These are phyloP conservation scores for Candida khao-thaluensis DNA, from an alignment of 805 yeast species.

Conservation along the genomic window DNA sequence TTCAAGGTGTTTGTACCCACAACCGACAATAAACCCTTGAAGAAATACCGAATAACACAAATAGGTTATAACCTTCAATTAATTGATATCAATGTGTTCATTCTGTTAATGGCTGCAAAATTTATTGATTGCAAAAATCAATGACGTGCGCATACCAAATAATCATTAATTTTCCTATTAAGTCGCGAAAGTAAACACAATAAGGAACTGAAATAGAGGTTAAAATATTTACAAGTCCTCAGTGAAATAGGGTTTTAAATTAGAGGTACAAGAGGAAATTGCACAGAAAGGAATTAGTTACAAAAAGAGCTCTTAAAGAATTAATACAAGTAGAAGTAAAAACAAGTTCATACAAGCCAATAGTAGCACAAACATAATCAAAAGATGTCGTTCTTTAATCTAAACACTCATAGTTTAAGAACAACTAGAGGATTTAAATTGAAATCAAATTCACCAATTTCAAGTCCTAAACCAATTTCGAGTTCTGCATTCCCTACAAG, in stretches of 20 bases:
- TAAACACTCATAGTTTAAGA: constrained; percentile 43
- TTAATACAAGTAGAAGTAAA: too few species aligned
- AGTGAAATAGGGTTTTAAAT: too few species aligned
- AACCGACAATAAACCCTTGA: neutral
- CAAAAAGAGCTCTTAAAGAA: too few species aligned
- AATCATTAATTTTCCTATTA: constrained; percentile 11
- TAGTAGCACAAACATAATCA: too few species aligned
- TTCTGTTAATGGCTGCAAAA: neutral
- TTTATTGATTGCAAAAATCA: too few species aligned
- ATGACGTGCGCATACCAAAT: neutral
- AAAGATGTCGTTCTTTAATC: constrained; percentile 41
- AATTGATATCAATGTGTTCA: neutral
- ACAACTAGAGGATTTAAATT: constrained; percentile 45
- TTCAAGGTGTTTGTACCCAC: neutral
- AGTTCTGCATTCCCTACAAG: constrained; percentile 32
- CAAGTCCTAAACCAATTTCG: constrained; percentile 39
- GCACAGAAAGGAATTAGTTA: too few species aligned
- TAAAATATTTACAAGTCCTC: too few species aligned
- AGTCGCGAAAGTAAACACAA: too few species aligned
- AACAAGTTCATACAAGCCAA: too few species aligned
- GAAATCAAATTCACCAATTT: constrained; percentile 39
- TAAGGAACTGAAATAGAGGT: too few species aligned
- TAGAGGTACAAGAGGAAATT: too few species aligned
- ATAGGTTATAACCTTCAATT: neutral
- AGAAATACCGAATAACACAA: neutral